Percentiles rank a stretch among this genome's conserved stretches.
Conservation (phyloP, 768 basidiomycete genomes). For the Mycena crocata region DNA sequence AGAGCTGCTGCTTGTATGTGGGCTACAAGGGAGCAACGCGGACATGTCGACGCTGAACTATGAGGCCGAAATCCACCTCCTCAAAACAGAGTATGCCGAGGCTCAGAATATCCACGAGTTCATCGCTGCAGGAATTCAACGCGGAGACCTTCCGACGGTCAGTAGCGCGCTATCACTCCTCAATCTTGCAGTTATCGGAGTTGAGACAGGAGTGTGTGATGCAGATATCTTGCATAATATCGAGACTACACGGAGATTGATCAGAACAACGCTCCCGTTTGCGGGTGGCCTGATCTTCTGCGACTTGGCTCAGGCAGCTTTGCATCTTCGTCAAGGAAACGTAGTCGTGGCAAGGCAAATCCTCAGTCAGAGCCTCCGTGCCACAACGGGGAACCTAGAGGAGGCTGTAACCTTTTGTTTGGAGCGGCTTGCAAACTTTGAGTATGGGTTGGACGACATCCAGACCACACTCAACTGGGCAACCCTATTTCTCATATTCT, state of each 20-base stretch:
- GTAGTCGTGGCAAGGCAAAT: neutral
- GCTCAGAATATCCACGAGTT: neutral
- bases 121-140: neutral
- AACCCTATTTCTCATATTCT: neutral
- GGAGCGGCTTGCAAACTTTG: neutral
- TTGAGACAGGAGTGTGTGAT: neutral
- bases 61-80: neutral
- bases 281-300: neutral
- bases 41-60: neutral
- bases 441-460: neutral
- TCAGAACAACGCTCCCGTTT: neutral
- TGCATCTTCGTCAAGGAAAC: conserved; percentile 1
- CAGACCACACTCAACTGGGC: neutral
- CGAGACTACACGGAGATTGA: neutral
- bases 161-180: neutral
- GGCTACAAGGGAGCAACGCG: neutral
- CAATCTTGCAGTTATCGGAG: neutral
- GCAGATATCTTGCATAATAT: neutral
- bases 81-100: conserved; percentile 15
- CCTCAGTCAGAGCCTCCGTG: neutral
- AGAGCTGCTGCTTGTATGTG: neutral
- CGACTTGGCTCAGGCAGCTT: neutral
- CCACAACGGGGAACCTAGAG: neutral
- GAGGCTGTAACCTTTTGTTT: neutral
- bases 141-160: neutral